Percentiles rank a stretch among this genome's conserved stretches.
These are phyloP conservation scores for Ligustrum vulgare DNA, from an alignment of 257 asterid genomes.

Conservation along the genomic window DNA sequence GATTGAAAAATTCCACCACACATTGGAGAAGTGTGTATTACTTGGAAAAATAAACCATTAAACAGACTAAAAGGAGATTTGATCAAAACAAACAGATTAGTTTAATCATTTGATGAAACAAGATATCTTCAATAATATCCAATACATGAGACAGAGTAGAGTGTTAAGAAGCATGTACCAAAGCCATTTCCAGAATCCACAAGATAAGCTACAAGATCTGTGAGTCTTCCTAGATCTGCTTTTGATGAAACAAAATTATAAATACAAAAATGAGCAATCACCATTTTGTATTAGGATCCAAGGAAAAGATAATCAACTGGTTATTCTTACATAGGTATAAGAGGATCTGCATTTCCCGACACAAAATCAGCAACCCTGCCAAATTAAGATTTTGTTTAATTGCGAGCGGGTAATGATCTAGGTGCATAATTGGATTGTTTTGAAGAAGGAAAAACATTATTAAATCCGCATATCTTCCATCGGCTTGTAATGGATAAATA, in stretches of 20 bases:
- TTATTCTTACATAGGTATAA: constrained; percentile 62
- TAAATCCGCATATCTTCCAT: background rate
- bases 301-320: constrained; percentile 4
- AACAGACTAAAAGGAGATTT: background rate
- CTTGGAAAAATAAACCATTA: background rate
- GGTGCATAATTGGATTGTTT: background rate
- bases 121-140: background rate
- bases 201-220: constrained; percentile 32
- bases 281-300: constrained; percentile 5
- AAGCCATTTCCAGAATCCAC: constrained; percentile 69
- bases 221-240: constrained; percentile 52
- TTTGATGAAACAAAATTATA: constrained; percentile 2
- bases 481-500: background rate
- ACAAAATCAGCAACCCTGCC: constrained; percentile 71
- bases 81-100: background rate
- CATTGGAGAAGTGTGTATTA: no score
- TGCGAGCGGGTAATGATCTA: background rate
- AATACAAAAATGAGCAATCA: constrained; percentile 10
- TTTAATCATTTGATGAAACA: background rate
- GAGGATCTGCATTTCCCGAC: constrained; percentile 61
- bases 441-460: background rate
- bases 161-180: constrained; percentile 44
- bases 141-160: background rate
- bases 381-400: constrained; percentile 19
- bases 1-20: no score